phyloP scores from a whole-genome alignment of 306 rosid species.

The Geum urbanum region DNA sequence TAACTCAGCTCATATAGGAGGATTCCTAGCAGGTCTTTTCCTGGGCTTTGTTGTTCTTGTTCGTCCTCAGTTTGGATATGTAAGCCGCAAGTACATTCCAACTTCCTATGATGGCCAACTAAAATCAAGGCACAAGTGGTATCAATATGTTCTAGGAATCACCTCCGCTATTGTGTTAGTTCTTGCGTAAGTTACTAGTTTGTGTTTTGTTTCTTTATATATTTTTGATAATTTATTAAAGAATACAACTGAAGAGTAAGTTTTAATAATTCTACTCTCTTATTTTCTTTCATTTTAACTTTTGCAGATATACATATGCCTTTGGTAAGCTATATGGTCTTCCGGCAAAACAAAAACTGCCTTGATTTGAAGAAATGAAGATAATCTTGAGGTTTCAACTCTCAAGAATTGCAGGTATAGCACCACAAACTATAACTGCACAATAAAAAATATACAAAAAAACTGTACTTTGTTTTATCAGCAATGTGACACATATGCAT shows the following conservation, averaged over 20 bases:
- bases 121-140: constrained; percentile 55
- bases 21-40: constrained; percentile 69
- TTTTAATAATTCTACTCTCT: not conserved
- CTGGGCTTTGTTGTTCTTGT: constrained; percentile 68
- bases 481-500: not conserved
- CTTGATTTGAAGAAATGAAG: constrained; percentile 10
- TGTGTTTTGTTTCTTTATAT: not conserved
- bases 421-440: constrained; percentile 17
- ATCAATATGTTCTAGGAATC: constrained; percentile 54
- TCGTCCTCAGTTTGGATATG: constrained; percentile 81
- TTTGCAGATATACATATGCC: constrained; percentile 44
- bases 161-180: constrained; percentile 38
- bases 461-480: constrained; percentile 4
- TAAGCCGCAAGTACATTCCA: constrained; percentile 54
- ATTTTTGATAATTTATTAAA: not conserved
- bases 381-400: constrained; percentile 17
- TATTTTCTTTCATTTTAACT: not conserved
- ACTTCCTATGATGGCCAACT: constrained; percentile 44
- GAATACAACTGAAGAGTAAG: constrained; percentile 7
- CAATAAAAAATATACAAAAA: constrained; percentile 1
- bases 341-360: not conserved
- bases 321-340: constrained; percentile 30
- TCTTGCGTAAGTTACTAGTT: constrained; percentile 45
- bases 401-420: constrained; percentile 29
- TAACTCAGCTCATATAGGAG: constrained; percentile 90